Percentiles rank a stretch among this genome's conserved stretches.
Conservation (phyloP, 768 basidiomycete genomes). For the Russula vinacea region DNA sequence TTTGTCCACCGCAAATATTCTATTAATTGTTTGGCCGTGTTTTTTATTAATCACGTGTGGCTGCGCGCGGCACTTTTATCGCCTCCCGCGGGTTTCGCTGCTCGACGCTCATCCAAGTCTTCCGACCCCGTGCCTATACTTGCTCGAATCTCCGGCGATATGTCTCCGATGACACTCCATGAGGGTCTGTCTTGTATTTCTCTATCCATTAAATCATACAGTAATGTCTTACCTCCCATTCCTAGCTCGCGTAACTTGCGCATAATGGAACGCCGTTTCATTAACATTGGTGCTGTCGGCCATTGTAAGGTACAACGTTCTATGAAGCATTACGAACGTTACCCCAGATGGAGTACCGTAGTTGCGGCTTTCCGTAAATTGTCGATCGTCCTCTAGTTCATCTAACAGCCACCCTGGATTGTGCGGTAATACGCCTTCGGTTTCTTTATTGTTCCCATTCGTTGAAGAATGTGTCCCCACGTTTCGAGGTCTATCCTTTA, state of each 20-base stretch:
- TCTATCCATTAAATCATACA: conserved; percentile 6
- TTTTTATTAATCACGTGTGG: conserved; percentile 7
- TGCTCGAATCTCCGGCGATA: conserved; percentile 6
- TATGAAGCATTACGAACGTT: conserved; percentile 1
- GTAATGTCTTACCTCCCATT: conserved; percentile 1
- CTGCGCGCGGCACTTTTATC: too few species aligned
- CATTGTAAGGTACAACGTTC: conserved; percentile 6
- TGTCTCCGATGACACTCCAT: conserved; percentile 11
- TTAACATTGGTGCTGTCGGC: conserved; percentile 7
- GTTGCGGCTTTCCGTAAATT: conserved; percentile 19
- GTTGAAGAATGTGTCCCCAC: conserved; percentile 8
- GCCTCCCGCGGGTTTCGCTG: too few species aligned
- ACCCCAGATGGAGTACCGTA: conserved; percentile 2
- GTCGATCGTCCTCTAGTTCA: conserved; percentile 17
- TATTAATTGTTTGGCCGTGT: neutral
- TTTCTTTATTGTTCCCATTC: conserved; percentile 9
- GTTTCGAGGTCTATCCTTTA: conserved; percentile 19
- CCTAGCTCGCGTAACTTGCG: conserved; percentile 1
- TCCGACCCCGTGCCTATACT: too few species aligned
- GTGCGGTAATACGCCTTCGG: conserved; percentile 13
- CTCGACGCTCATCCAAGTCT: too few species aligned
- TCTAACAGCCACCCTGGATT: conserved; percentile 9
- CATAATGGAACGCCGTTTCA: conserved; percentile 28
- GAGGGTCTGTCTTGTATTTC: conserved; percentile 2
- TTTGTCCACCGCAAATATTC: neutral